Evolutionary conservation across 768 basidiomycete genomes (phyloP).

Genomic region (Phlegmacium glaucopus): DNA sequence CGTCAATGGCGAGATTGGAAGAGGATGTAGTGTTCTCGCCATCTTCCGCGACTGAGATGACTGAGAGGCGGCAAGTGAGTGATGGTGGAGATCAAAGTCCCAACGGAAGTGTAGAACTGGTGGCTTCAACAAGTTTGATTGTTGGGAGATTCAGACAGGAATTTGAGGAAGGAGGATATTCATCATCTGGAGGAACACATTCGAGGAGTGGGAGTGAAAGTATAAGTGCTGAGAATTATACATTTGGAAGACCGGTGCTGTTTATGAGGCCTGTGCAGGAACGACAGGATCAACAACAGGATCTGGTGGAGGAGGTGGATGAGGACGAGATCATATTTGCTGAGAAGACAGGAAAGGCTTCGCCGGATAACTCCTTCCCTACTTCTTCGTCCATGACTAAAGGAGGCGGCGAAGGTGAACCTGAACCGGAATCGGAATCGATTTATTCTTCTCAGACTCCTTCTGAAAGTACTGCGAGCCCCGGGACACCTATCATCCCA

Average conservation of each 20-base stretch:
- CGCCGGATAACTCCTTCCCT: constrained; percentile 3
- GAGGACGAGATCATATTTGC: constrained; percentile 11
- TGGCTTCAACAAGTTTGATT: constrained; percentile 13
- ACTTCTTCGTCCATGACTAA: neutral
- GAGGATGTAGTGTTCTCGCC: constrained; percentile 36
- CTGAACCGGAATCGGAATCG: constrained; percentile 12
- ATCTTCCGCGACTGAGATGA: constrained; percentile 16
- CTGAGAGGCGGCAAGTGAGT: constrained; percentile 12
- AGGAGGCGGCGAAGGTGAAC: constrained; percentile 1
- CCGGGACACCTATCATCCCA: constrained; percentile 1
- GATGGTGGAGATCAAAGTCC: constrained; percentile 1
- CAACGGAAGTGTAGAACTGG: constrained; percentile 10
- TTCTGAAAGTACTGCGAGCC: constrained; percentile 20
- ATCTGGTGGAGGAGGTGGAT: constrained; percentile 17
- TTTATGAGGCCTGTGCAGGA: constrained; percentile 32
- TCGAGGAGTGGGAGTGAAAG: constrained; percentile 50
- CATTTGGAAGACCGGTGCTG: constrained; percentile 63
- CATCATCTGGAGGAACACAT: constrained; percentile 36
- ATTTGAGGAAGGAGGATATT: constrained; percentile 24
- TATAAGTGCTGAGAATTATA: constrained; percentile 63
- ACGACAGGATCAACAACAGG: constrained; percentile 20
- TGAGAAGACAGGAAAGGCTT: constrained; percentile 1
- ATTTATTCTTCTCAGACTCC: constrained; percentile 15
- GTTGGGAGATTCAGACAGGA: constrained; percentile 10
- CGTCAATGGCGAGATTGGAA: constrained; percentile 67